Evolutionary conservation across 371 early-diverging fungal genomes (phyloP).

Genomic region (Mucor sp.): DNA sequence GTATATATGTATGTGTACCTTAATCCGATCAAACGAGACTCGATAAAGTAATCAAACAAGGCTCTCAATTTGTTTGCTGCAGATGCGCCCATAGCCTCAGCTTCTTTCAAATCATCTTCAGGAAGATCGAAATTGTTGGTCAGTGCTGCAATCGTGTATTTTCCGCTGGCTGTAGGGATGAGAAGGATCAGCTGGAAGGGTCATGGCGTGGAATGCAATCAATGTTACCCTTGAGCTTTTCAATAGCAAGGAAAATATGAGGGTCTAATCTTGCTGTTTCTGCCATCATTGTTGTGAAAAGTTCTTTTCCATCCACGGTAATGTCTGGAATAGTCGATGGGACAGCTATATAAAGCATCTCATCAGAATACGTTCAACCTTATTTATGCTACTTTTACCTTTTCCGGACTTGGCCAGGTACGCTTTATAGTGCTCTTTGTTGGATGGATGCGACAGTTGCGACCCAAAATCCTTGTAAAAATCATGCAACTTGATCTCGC

Average conservation of each 20-base stretch:
- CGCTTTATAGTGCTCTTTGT: slow-evolving; percentile 53
- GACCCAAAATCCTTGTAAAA: slow-evolving; percentile 69
- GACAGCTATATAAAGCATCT: slow-evolving; percentile 16
- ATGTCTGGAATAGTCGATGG: slow-evolving; percentile 43
- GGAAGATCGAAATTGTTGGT: slow-evolving; percentile 78
- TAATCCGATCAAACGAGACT: slow-evolving; percentile 46
- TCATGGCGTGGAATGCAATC: not conserved
- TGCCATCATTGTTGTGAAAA: slow-evolving; percentile 76
- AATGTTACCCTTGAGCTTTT: slow-evolving; percentile 46
- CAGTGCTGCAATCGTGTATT: slow-evolving; percentile 70
- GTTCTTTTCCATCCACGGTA: slow-evolving; percentile 62
- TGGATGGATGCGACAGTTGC: slow-evolving; percentile 61
- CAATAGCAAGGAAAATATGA: slow-evolving; percentile 58
- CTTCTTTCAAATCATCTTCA: slow-evolving; percentile 41
- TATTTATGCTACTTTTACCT: slow-evolving; percentile 28
- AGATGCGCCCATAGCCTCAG: slow-evolving; percentile 40
- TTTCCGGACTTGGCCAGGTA: slow-evolving; percentile 53
- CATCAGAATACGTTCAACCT: not conserved
- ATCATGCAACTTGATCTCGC: slow-evolving; percentile 63
- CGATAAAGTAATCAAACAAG: slow-evolving; percentile 49
- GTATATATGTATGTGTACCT: slow-evolving; percentile 10
- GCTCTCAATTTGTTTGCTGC: slow-evolving; percentile 32
- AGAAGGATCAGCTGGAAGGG: not conserved
- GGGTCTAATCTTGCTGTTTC: slow-evolving; percentile 57
- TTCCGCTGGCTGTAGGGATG: slow-evolving; percentile 40